These are phyloP conservation scores for Avena sativa DNA, from an alignment of 176 grass and related monocot species.

Conservation along the genomic window DNA sequence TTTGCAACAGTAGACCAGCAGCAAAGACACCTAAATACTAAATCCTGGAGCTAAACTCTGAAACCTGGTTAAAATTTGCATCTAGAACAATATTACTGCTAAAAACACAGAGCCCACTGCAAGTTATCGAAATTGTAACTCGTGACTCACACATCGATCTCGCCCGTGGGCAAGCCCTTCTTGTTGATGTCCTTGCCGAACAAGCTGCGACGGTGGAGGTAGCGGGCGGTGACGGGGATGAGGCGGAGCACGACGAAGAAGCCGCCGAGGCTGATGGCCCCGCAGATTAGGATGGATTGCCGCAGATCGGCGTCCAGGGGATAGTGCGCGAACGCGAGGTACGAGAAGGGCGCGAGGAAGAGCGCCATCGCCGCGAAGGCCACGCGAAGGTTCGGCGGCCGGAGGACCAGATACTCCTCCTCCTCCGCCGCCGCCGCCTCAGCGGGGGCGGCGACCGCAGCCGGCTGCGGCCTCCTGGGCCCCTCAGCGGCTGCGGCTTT, in stretches of 20 bases:
- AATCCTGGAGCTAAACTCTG: background rate
- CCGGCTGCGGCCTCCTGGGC: background rate
- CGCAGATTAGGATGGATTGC: conserved; percentile 75
- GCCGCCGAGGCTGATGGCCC: conserved; percentile 71
- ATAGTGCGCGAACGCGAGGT: conserved; percentile 86
- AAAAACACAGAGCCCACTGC: background rate
- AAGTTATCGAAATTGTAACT: background rate
- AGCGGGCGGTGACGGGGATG: conserved; percentile 84
- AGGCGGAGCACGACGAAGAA: conserved; percentile 64
- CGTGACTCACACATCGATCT: conserved; percentile 85
- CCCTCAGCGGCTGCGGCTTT: conserved; percentile 18
- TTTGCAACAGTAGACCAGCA: background rate
- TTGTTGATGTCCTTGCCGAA: conserved; percentile 99
- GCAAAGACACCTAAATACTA: background rate
- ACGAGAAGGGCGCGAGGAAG: conserved; percentile 91
- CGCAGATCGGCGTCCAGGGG: conserved; percentile 69
- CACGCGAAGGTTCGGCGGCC: conserved; percentile 64
- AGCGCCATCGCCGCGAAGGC: conserved; percentile 44
- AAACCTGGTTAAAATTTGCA: background rate
- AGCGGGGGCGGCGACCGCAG: background rate
- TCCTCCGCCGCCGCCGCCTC: background rate
- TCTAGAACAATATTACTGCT: background rate
- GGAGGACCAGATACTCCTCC: conserved; percentile 52
- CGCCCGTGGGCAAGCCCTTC: conserved; percentile 76
- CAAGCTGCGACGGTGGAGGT: conserved; percentile 76